A percentile compares a stretch with the other conserved stretches of the same genome.
These are phyloP conservation scores for Centrapalus pauciflorus DNA, from an alignment of 129 eudicot species.

Conservation along the genomic window DNA sequence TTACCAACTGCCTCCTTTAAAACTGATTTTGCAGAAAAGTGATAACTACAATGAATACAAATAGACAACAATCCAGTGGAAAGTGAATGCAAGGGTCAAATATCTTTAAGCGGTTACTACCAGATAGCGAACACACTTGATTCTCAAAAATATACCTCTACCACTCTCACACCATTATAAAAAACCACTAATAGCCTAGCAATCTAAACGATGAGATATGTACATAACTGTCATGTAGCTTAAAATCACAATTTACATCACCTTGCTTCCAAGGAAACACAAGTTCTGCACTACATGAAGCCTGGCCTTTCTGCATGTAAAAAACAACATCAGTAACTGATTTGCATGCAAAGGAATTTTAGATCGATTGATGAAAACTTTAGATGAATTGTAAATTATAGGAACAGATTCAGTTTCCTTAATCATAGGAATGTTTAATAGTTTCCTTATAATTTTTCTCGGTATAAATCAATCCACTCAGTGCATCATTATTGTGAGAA, in stretches of 20 bases:
- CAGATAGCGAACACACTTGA: neutral
- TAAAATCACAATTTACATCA: constrained; percentile 17
- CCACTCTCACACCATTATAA: too few relatives aligned
- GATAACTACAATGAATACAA: neutral
- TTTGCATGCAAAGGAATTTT: neutral
- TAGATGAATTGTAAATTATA: too few relatives aligned
- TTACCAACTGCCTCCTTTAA: too few relatives aligned
- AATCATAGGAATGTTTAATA: too few relatives aligned
- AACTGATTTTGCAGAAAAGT: too few relatives aligned
- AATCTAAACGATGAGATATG: neutral
- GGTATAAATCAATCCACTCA: too few relatives aligned
- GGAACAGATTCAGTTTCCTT: too few relatives aligned
- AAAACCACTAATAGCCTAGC: neutral
- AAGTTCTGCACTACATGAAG: constrained; percentile 28
- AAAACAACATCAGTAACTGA: neutral
- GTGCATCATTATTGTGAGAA: too few relatives aligned
- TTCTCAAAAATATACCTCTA: neutral
- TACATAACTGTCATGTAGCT: neutral
- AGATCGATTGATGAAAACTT: neutral
- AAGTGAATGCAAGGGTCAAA: neutral
- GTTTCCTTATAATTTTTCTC: too few relatives aligned
- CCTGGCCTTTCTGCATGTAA: constrained; percentile 33
- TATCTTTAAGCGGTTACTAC: neutral
- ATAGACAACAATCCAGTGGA: neutral
- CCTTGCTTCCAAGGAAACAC: constrained; percentile 39